Evolutionary conservation across 2,329 filamentous ascomycete genomes (phyloP).

Genomic region (Scedosporium minutisporum): DNA sequence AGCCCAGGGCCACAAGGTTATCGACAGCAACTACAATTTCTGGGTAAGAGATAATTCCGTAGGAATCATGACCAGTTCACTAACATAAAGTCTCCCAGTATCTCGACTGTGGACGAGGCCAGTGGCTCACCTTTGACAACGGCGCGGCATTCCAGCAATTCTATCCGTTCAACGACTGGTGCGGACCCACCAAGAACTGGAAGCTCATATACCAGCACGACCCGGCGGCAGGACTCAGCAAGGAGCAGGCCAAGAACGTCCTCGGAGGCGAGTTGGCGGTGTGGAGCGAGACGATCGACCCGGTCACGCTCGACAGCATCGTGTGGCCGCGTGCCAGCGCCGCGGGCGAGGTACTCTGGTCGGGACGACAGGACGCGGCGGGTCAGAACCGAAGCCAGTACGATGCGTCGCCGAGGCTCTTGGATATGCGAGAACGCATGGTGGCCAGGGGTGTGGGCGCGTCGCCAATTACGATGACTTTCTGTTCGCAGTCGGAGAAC

Average conservation of each 20-base stretch:
- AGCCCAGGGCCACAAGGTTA: slow-evolving; percentile 55
- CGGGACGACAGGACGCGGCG: slow-evolving; percentile 53
- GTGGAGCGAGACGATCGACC: slow-evolving; percentile 74
- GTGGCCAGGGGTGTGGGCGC: slow-evolving; percentile 57
- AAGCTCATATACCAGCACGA: slow-evolving; percentile 72
- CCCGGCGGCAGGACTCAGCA: slow-evolving; percentile 54
- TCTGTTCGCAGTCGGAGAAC: slow-evolving; percentile 53
- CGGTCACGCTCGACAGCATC: slow-evolving; percentile 62
- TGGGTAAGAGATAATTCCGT: slow-evolving; percentile 45
- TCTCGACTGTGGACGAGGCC: slow-evolving; percentile 72
- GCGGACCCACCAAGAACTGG: slow-evolving; percentile 73
- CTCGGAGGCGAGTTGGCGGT: slow-evolving; percentile 74
- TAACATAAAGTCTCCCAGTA: slow-evolving; percentile 40
- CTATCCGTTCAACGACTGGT: slow-evolving; percentile 75
- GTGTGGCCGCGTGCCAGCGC: slow-evolving; percentile 71
- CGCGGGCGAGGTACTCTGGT: slow-evolving; percentile 74
- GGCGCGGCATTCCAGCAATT: slow-evolving; percentile 38
- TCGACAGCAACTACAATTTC: slow-evolving; percentile 67
- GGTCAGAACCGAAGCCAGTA: slow-evolving; percentile 64
- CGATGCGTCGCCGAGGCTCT: slow-evolving; percentile 58
- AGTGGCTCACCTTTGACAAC: slow-evolving; percentile 65
- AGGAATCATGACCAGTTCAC: not conserved
- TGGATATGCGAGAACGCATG: slow-evolving; percentile 68
- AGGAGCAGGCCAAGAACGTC: slow-evolving; percentile 54
- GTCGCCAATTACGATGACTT: slow-evolving; percentile 60